Conservation (phyloP, 2,329 filamentous ascomycete species). For the Cercospora brassicicola region DNA sequence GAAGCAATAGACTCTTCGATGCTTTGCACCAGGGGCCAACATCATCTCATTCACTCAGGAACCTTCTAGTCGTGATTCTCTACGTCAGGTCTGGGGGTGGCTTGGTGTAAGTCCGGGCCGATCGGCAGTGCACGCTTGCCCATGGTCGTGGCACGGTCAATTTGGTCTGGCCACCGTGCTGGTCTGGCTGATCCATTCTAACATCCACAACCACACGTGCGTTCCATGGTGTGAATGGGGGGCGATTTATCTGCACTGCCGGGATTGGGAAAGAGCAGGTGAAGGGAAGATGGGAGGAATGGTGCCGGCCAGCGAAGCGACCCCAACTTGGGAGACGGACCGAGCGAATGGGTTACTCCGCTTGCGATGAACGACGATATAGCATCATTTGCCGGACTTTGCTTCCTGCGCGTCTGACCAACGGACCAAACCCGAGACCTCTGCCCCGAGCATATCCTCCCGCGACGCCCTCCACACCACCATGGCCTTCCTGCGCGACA, state of each 20-base stretch:
- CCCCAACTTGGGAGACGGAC: background rate
- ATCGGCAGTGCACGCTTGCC: background rate
- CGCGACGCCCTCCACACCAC: background rate
- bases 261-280: background rate
- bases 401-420: constrained; percentile 4
- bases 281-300: background rate
- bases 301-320: constrained; percentile 4
- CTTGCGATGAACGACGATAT: constrained; percentile 1
- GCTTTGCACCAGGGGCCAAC: background rate
- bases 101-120: background rate
- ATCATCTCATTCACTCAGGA: background rate
- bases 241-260: background rate
- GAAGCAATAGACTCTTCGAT: background rate
- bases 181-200: background rate
- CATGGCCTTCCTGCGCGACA: background rate
- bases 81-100: background rate
- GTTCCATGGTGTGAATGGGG: background rate
- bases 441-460: constrained; percentile 2
- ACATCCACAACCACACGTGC: background rate
- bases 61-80: background rate
- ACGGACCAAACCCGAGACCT: background rate
- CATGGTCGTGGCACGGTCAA: background rate
- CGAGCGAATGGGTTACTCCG: constrained; percentile 2
- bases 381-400: constrained; percentile 1
- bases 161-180: background rate